Conservation (phyloP, 2,329 filamentous ascomycete species). For the Ilyonectria destructans region DNA sequence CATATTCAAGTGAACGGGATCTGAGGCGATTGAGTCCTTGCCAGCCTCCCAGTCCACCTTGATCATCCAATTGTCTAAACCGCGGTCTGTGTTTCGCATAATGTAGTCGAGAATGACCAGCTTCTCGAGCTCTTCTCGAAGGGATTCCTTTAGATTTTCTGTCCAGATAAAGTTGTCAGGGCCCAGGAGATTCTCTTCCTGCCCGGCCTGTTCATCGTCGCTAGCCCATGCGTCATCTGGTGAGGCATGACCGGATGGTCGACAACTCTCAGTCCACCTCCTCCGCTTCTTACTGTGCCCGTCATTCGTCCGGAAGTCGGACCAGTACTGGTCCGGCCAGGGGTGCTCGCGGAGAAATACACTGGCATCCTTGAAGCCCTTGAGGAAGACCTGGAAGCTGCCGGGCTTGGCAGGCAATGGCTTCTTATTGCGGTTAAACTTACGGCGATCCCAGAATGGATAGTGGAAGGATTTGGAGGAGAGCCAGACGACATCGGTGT, state of each 20-base stretch:
- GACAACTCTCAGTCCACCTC: constrained; percentile 85
- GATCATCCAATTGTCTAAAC: constrained; percentile 99
- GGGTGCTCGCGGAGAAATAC: constrained; percentile 95
- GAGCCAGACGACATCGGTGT: constrained; percentile 94
- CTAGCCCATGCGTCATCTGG: constrained; percentile 77
- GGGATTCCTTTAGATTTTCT: constrained; percentile 88
- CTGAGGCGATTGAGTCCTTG: constrained; percentile 87
- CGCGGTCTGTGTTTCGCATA: constrained; percentile 98
- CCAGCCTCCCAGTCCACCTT: constrained; percentile 91
- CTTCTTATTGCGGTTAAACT: constrained; percentile 90
- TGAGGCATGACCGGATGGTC: constrained; percentile 69
- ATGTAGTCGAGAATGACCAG: constrained; percentile 98
- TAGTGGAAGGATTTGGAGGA: constrained; percentile 99
- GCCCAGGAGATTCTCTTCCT: constrained; percentile 68
- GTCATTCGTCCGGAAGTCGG: constrained; percentile 79
- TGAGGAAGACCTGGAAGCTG: constrained; percentile 97
- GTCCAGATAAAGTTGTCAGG: constrained; percentile 85
- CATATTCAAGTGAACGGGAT: constrained; percentile 80
- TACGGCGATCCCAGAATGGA: constrained; percentile 95
- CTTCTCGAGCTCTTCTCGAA: constrained; percentile 96
- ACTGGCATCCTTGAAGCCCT: constrained; percentile 97
- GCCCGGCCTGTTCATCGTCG: constrained; percentile 67
- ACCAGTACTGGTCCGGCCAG: constrained; percentile 91
- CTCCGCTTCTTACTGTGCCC: constrained; percentile 74
- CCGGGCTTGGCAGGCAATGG: constrained; percentile 90